phyloP scores from a whole-genome alignment of 768 basidiomycete species.

The Auriculariales sp. region DNA sequence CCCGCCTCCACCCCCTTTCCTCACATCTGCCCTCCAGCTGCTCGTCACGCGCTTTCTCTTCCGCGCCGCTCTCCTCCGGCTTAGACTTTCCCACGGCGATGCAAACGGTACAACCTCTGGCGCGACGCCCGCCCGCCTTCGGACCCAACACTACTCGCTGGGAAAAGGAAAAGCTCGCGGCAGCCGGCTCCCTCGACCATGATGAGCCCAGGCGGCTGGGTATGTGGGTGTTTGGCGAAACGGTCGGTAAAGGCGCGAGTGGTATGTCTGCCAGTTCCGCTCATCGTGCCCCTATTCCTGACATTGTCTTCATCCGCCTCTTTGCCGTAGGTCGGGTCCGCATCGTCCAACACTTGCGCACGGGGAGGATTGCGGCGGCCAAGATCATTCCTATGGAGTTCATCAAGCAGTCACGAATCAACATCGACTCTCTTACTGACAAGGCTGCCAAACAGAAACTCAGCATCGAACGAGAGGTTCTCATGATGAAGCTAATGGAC shows the following conservation, averaged over 20 bases:
- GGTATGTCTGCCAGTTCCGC: constrained; percentile 27
- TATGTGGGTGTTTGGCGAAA: constrained; percentile 87
- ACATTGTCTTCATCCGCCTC: neutral
- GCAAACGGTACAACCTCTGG: too few species aligned
- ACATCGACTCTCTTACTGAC: constrained; percentile 52
- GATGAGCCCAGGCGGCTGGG: constrained; percentile 79
- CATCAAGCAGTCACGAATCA: constrained; percentile 48
- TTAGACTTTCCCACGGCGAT: too few species aligned
- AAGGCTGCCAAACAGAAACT: constrained; percentile 65
- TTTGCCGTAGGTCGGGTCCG: constrained; percentile 61
- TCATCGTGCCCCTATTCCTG: neutral
- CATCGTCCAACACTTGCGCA: constrained; percentile 76
- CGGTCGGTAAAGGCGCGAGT: constrained; percentile 85
- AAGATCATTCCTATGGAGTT: constrained; percentile 81
- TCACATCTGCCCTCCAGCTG: too few species aligned
- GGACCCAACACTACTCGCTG: constrained; percentile 41
- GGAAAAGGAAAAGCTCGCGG: constrained; percentile 75
- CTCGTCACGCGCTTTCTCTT: too few species aligned
- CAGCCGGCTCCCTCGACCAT: constrained; percentile 57
- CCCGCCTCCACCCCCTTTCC: too few species aligned
- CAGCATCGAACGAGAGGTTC: constrained; percentile 84
- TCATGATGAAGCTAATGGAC: constrained; percentile 93
- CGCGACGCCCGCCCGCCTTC: neutral
- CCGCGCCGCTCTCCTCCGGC: too few species aligned
- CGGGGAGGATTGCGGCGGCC: constrained; percentile 81